A percentile compares a stretch with the other conserved stretches of the same genome.
Evolutionary conservation across 192 early-diverging fungal genomes (phyloP).

Genomic region (Coemansia sp.): DNA sequence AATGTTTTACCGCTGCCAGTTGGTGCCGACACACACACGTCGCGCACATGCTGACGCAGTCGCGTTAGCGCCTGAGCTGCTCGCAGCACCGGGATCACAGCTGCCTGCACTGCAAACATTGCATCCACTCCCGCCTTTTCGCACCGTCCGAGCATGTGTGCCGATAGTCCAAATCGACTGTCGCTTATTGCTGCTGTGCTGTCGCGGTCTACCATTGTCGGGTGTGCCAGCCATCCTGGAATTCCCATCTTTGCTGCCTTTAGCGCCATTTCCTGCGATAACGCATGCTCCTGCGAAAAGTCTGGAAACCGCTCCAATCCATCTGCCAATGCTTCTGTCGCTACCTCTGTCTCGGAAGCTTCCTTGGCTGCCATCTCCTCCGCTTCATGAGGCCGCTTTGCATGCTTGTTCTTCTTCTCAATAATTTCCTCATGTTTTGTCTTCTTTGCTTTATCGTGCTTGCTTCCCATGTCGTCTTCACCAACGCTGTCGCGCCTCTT

Average conservation of each 20-base stretch:
- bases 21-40: conserved; percentile 91
- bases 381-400: background rate
- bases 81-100: conserved; percentile 79
- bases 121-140: conserved; percentile 63
- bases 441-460: background rate
- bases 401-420: conserved; percentile 12
- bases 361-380: background rate
- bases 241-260: conserved; percentile 67
- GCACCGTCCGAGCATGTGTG: conserved; percentile 62
- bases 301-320: conserved; percentile 52
- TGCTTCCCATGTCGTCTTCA: background rate
- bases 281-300: conserved; percentile 36
- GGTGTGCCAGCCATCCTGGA: conserved; percentile 85
- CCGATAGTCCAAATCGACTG: conserved; percentile 61
- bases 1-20: conserved; percentile 97
- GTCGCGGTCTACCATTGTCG: conserved; percentile 67
- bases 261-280: conserved; percentile 20
- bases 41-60: conserved; percentile 75
- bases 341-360: background rate
- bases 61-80: conserved; percentile 63
- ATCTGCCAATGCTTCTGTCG: background rate
- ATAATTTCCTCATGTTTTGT: conserved; percentile 8
- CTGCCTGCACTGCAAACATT: conserved; percentile 88
- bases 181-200: conserved; percentile 55
- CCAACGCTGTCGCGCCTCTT: background rate